Evolutionary conservation across 345 rosid species (phyloP).

Genomic region (Noccaea caerulescens): DNA sequence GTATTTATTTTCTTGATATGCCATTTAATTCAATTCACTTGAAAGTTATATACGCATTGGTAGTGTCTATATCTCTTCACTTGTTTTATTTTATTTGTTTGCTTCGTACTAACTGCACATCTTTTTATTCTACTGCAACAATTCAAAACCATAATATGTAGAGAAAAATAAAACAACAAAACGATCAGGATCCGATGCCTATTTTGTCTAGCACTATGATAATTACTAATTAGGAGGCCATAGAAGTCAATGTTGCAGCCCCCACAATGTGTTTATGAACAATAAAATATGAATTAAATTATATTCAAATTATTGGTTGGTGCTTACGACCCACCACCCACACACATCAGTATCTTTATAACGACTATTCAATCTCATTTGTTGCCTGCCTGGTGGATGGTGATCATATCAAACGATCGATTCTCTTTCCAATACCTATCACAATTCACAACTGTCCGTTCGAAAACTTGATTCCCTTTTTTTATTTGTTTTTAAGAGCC

Average conservation of each 20-base stretch:
- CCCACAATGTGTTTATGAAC: constrained; percentile 36
- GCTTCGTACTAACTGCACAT: background rate
- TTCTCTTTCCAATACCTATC: constrained; percentile 9
- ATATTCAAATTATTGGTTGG: constrained; percentile 44
- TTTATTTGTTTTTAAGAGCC: background rate
- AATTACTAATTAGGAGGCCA: constrained; percentile 33
- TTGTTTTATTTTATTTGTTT: constrained; percentile 10
- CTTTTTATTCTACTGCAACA: constrained; percentile 16
- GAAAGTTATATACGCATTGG: too few relatives aligned
- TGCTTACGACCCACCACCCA: constrained; percentile 49
- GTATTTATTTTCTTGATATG: too few relatives aligned
- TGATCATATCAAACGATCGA: constrained; percentile 32
- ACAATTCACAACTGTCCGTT: constrained; percentile 13
- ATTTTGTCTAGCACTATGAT: constrained; percentile 41
- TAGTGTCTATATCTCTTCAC: too few relatives aligned
- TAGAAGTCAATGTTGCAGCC: constrained; percentile 43
- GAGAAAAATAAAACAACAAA: constrained; percentile 17
- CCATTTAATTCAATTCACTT: too few relatives aligned
- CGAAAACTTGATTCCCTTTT: background rate
- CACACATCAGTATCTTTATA: constrained; percentile 41
- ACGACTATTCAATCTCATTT: constrained; percentile 44
- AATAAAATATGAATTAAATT: constrained; percentile 23
- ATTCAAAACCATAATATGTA: constrained; percentile 19
- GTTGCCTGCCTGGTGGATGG: constrained; percentile 43
- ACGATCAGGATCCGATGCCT: constrained; percentile 42